phyloP scores from a whole-genome alignment of 2,329 filamentous ascomycete species.

The Neoascochyta sp. region DNA sequence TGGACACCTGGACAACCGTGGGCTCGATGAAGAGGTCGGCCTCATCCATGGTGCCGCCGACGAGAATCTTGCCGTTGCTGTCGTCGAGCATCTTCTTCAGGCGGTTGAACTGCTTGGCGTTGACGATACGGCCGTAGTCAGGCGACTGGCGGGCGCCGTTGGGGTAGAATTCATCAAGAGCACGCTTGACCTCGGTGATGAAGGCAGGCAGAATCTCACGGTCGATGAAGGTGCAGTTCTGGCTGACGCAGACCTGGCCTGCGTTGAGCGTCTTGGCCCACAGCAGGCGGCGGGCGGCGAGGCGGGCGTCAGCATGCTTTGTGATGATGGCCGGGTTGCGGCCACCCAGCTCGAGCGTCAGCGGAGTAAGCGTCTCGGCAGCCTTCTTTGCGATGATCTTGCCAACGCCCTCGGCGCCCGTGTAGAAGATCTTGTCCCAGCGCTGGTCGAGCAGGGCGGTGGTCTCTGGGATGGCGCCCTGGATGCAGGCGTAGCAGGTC shows the following conservation, averaged over 20 bases:
- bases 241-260: conserved; percentile 87
- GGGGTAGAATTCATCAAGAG: conserved; percentile 76
- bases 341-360: conserved; percentile 86
- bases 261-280: conserved; percentile 87
- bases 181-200: conserved; percentile 67
- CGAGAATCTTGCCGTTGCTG: conserved; percentile 75
- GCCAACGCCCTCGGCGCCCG: conserved; percentile 72
- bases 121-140: conserved; percentile 79
- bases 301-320: conserved; percentile 70
- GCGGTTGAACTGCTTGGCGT: conserved; percentile 71
- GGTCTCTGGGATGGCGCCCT: conserved; percentile 77
- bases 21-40: conserved; percentile 81
- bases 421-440: conserved; percentile 99
- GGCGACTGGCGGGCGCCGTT: conserved; percentile 71
- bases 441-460: conserved; percentile 79
- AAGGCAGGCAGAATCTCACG: conserved; percentile 67
- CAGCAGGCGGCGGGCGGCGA: conserved; percentile 78
- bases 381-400: conserved; percentile 53
- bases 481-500: conserved; percentile 70
- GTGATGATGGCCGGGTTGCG: conserved; percentile 90
- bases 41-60: conserved; percentile 82
- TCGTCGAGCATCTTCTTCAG: conserved; percentile 90
- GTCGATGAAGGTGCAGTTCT: conserved; percentile 89
- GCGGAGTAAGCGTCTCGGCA: conserved; percentile 64
- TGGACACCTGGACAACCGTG: conserved; percentile 82